Evolutionary conservation across 257 asterid genomes (phyloP).

Genomic region (Solanum tarapatanum): DNA sequence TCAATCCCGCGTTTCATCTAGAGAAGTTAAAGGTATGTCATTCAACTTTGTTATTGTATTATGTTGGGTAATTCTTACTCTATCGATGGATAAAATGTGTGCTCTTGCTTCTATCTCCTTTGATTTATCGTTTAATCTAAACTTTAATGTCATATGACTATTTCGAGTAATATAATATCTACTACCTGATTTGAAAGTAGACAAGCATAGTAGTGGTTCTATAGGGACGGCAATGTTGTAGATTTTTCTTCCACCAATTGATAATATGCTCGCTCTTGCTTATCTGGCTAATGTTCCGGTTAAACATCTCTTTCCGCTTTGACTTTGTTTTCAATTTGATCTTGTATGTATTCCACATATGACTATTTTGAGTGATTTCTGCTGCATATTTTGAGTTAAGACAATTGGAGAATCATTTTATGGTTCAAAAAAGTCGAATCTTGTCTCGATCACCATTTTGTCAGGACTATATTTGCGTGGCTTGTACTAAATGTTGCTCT

Average conservation of each 20-base stretch:
- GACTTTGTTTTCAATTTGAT: background rate
- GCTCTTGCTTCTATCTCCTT: background rate
- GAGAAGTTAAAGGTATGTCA: background rate
- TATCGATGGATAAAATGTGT: background rate
- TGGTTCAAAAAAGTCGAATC: background rate
- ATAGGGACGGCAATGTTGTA: background rate
- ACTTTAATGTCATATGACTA: background rate
- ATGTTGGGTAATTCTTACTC: background rate
- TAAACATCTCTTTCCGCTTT: background rate
- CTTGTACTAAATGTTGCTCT: too few species aligned
- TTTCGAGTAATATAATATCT: background rate
- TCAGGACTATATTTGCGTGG: background rate
- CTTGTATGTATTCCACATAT: background rate
- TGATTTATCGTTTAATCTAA: background rate
- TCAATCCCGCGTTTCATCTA: conserved; percentile 2
- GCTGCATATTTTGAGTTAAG: background rate
- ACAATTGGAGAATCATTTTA: background rate
- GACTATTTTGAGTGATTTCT: background rate
- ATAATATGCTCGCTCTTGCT: background rate
- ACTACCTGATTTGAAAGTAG: background rate
- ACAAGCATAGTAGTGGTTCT: background rate
- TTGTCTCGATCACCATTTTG: background rate
- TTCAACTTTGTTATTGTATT: background rate
- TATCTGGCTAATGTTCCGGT: background rate
- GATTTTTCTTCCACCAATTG: background rate